These are phyloP conservation scores for Stagonosporopsis rhizophila DNA, from an alignment of 2,329 filamentous ascomycete genomes.

Conservation along the genomic window DNA sequence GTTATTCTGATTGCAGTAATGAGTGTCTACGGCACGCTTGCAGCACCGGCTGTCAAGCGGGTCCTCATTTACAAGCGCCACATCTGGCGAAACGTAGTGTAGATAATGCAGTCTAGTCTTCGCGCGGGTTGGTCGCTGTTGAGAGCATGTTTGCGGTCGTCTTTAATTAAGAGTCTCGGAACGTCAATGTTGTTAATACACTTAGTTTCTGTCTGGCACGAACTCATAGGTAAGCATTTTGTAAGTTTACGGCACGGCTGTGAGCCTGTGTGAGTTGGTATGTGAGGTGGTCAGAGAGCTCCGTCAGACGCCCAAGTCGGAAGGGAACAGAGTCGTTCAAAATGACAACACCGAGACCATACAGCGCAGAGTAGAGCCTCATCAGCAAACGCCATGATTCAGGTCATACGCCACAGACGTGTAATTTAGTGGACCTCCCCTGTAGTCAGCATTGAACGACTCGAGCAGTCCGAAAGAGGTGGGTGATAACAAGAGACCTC, in stretches of 20 bases:
- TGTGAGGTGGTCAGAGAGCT: neutral
- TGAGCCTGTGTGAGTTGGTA: neutral
- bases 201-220: no score
- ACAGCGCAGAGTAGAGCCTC: neutral
- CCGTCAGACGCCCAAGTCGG: neutral
- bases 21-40: neutral
- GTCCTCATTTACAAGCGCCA: neutral
- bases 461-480: neutral
- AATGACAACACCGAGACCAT: neutral
- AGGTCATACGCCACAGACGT: slow-evolving; percentile 4
- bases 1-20: neutral
- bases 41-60: neutral
- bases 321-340: neutral
- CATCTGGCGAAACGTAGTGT: neutral
- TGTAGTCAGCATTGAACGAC: neutral
- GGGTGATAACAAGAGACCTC: neutral
- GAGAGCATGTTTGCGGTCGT: neutral
- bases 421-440: neutral
- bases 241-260: neutral
- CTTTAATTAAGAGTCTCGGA: neutral
- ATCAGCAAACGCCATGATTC: slow-evolving; percentile 4
- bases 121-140: neutral
- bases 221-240: neutral
- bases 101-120: neutral
- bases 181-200: neutral